Base-by-base conservation (phyloP, 805 yeast genomes). In the Hanseniaspora clermontiae region DNA sequence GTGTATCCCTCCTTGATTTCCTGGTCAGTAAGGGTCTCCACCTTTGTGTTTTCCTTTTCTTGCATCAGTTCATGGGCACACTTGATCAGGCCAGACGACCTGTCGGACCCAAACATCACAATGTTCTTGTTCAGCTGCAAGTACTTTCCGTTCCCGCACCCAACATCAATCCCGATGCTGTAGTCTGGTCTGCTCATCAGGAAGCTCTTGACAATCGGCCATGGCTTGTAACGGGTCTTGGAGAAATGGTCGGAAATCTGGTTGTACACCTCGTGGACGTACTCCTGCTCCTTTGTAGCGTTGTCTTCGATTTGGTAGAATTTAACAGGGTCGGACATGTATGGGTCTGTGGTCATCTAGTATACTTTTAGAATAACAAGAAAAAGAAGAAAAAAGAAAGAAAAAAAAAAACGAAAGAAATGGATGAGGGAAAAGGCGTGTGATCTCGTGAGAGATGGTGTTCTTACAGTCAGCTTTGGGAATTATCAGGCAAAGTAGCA, bases 71-170 rank as follows among this genome's bases (percentile, higher is more conserved):
- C 75, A 49, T 70, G 69, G 0, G 90, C 93, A 69, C 88, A 85
- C 17, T 67, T 68, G 12, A 85, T 75, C 40, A 86, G 69, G 0
- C 91, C 90, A 48, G 77, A 78, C 0, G 93, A 85, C 54, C 84
- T 74, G 60, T 84, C 91, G 29, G 79, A 73, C 0, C 96, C 97
- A 17, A 91, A 67, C 32, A 90, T 75, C 63, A 68, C 83, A 3
- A 91, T 67, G 47, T 84, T 75, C 9, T 77, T 73, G 67, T 91
- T 90, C 12, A 89, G 77, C 1, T 77, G 77, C 43, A 91, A 68
- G 66, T 93, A 93, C 66, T 93, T 93, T 2, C 98, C 98, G 67
- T 93, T 93, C 3, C 98, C 98, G 68, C 97, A 91, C 0, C 98
- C 98, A 20, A 91, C 87, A 70, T 93, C 98, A 32, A 89, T 74